These are phyloP conservation scores for Umbelopsis isabellina DNA, from an alignment of 192 early-diverging fungal genomes.

Conservation along the genomic window DNA sequence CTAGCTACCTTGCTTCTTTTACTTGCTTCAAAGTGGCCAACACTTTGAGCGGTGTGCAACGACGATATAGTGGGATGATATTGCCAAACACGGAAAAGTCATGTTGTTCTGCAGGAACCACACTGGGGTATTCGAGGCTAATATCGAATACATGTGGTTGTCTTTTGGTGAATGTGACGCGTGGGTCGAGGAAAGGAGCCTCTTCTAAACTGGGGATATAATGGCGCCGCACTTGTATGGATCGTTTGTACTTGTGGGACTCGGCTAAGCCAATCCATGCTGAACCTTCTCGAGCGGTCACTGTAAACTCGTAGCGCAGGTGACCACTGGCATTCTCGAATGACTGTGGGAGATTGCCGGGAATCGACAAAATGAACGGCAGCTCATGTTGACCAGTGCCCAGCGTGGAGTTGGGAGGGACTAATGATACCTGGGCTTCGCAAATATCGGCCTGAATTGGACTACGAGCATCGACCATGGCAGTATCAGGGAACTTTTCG, in stretches of 20 bases:
- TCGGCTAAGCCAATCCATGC: background rate
- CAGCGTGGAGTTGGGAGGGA: background rate
- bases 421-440: background rate
- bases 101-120: slow-evolving; percentile 12
- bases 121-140: slow-evolving; percentile 6
- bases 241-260: slow-evolving; percentile 11
- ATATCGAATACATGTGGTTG: background rate
- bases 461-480: background rate
- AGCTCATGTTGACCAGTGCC: background rate
- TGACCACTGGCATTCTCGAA: slow-evolving; percentile 13
- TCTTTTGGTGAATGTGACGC: slow-evolving; percentile 1
- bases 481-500: slow-evolving; percentile 16
- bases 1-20: slow-evolving; percentile 7
- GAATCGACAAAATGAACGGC: slow-evolving; percentile 1
- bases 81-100: slow-evolving; percentile 19
- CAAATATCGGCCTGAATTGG: slow-evolving; percentile 5
- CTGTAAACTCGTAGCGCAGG: slow-evolving; percentile 16
- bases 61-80: slow-evolving; percentile 14
- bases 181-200: slow-evolving; percentile 10
- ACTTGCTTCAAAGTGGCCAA: background rate
- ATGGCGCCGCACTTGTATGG: slow-evolving; percentile 2
- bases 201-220: slow-evolving; percentile 15
- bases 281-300: background rate
- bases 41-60: background rate
- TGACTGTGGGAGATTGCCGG: slow-evolving; percentile 12